Base-by-base conservation (phyloP, 202 grass and related monocot species). In the Saccharum hybrid region DNA sequence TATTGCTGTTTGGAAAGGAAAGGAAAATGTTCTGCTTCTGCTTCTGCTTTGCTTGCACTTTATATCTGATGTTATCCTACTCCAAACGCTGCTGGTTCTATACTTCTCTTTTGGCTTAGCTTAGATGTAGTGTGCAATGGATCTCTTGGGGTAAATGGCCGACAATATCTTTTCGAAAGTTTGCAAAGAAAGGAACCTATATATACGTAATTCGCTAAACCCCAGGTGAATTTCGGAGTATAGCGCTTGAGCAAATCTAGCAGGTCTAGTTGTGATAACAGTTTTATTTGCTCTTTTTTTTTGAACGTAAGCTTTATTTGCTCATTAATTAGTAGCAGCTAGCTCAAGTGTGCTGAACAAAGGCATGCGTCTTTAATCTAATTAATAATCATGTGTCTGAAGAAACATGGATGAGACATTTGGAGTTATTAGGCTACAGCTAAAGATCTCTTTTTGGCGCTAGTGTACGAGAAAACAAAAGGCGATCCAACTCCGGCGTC, bases 161-260 rank as follows among this genome's bases (percentile, higher is more conserved):
- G 75, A 75, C 88, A 83, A 69, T 61, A 43, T 83, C 2, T 75
- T 80, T 71, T 39, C 2, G 1, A 76, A 87, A 83, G 80, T 54
- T 79, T 21, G 8, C 18, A 64, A 42, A 33, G 69, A 69, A 86
- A 86, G 74, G 66, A 63, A 51, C 15, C 22, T 5, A 60, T 60
- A 10, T 46, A 13, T 4, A 46, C 1, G 0, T 46, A 48, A 15
- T 62, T 62, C 60, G 14, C 23, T 62, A 2, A 0, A 74, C 1
- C 46, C 65, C 66, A 71, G 66, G 73, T 86, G 59, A 74, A 26
- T 33, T 70, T 83, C 79, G 75, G 69, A 80, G 16, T 16, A 33
- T 33, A 75, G 69, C 19, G 14, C 74, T 83, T 54, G 62, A 69
- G 74, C 68, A 68, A 86, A 73, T 63, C 68, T 70, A 75, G 11